A percentile compares a stretch with the other conserved stretches of the same genome.
Conservation (phyloP, 176 grass and related monocot species). For the Carex pumila region DNA sequence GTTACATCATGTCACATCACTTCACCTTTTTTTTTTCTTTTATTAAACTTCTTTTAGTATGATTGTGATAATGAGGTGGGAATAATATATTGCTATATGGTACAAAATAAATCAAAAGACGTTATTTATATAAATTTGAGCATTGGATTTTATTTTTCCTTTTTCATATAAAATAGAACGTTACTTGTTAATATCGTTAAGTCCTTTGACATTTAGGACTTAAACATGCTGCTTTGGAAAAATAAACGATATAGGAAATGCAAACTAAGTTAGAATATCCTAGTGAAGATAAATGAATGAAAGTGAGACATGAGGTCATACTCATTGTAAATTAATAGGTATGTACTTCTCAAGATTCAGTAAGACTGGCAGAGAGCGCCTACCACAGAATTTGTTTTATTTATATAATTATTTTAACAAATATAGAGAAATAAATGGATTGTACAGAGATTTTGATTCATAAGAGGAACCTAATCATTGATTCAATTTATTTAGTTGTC, state of each 20-base stretch:
- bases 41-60: no score
- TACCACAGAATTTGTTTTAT: no score
- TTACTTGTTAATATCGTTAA: neutral
- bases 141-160: no score
- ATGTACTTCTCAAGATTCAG: neutral
- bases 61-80: neutral
- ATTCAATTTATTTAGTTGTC: no score
- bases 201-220: neutral
- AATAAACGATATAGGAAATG: neutral
- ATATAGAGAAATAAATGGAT: no score
- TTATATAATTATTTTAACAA: no score
- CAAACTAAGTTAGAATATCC: neutral
- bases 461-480: no score
- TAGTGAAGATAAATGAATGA: neutral
- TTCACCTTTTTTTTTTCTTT: no score
- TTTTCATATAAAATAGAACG: neutral
- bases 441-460: no score
- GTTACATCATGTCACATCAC: no score
- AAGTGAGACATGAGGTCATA: neutral
- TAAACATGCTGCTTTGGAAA: neutral
- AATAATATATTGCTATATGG: neutral
- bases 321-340: neutral
- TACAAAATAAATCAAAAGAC: neutral
- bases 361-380: no score
- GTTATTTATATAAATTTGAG: neutral